Evolutionary conservation across 2,329 filamentous ascomycete genomes (phyloP).

Genomic region (Metarhizium brunneum): DNA sequence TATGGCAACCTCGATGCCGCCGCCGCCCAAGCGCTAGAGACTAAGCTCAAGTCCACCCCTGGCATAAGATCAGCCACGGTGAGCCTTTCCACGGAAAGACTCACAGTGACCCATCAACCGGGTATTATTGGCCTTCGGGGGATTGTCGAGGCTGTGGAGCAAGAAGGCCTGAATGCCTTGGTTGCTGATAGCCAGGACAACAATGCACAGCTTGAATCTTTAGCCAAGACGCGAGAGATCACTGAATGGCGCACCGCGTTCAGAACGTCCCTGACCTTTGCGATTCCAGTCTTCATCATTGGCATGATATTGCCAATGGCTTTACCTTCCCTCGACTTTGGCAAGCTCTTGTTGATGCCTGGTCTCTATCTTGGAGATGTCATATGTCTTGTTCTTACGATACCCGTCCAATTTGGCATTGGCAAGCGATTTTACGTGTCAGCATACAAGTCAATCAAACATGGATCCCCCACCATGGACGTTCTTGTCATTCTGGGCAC

Average conservation of each 20-base stretch:
- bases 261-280: constrained; percentile 66
- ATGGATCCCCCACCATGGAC: constrained; percentile 93
- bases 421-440: constrained; percentile 89
- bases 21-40: constrained; percentile 64
- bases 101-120: constrained; percentile 65
- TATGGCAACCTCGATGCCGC: constrained; percentile 69
- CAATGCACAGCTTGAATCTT: constrained; percentile 88
- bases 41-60: constrained; percentile 50
- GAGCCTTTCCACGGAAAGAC: constrained; percentile 62
- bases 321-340: constrained; percentile 67
- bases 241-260: constrained; percentile 85
- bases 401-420: constrained; percentile 94
- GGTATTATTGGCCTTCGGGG: constrained; percentile 66
- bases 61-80: constrained; percentile 70
- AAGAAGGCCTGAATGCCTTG: constrained; percentile 77
- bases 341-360: constrained; percentile 52
- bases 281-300: constrained; percentile 81
- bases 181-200: constrained; percentile 90
- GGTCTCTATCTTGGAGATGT: constrained; percentile 86
- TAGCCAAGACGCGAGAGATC: constrained; percentile 94
- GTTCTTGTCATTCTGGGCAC: constrained; percentile 91
- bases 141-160: constrained; percentile 75
- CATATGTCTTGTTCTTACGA: constrained; percentile 71
- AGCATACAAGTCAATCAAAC: constrained; percentile 87
- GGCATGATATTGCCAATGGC: constrained; percentile 94